A percentile compares a stretch with the other conserved stretches of the same genome.
Conservation (phyloP, 139 green algal genomes). For the Micractinium sp. region DNA sequence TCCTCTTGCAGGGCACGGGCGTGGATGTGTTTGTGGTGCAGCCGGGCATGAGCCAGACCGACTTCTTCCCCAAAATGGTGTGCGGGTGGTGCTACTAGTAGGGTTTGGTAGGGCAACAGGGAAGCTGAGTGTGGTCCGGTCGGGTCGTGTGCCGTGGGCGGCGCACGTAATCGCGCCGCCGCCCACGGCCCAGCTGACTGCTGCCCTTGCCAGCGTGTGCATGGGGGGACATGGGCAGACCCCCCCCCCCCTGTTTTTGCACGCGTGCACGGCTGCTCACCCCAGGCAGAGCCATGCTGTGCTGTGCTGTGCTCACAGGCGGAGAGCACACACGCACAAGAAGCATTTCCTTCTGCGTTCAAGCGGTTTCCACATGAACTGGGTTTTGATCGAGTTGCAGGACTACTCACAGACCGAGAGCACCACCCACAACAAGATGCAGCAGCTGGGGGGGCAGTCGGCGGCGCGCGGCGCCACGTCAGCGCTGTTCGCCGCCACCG, state of each 20-base stretch:
- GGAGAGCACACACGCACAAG: too few relatives aligned
- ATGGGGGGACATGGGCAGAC: too few relatives aligned
- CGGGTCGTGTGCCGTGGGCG: neutral
- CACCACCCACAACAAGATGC: constrained; percentile 29
- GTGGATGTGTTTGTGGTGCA: constrained; percentile 41
- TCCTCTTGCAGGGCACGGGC: constrained; percentile 28
- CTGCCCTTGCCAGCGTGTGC: too few relatives aligned
- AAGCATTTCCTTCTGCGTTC: neutral
- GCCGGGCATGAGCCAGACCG: constrained; percentile 41
- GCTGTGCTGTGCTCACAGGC: neutral
- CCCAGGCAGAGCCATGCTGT: neutral
- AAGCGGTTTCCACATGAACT: too few relatives aligned
- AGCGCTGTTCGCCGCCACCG: constrained; percentile 17
- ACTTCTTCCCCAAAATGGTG: constrained; percentile 39
- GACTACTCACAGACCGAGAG: constrained; percentile 16
- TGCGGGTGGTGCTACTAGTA: neutral
- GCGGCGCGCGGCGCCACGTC: neutral
- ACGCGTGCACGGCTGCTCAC: neutral
- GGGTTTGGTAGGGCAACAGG: neutral
- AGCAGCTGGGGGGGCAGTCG: constrained; percentile 7
- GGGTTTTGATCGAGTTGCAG: neutral
- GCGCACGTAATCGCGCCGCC: neutral
- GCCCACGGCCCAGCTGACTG: neutral
- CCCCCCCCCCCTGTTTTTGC: too few relatives aligned
- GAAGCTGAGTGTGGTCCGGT: neutral